These are phyloP conservation scores for Puccinia novopanici DNA, from an alignment of 1,284 basidiomycete genomes.

Conservation along the genomic window DNA sequence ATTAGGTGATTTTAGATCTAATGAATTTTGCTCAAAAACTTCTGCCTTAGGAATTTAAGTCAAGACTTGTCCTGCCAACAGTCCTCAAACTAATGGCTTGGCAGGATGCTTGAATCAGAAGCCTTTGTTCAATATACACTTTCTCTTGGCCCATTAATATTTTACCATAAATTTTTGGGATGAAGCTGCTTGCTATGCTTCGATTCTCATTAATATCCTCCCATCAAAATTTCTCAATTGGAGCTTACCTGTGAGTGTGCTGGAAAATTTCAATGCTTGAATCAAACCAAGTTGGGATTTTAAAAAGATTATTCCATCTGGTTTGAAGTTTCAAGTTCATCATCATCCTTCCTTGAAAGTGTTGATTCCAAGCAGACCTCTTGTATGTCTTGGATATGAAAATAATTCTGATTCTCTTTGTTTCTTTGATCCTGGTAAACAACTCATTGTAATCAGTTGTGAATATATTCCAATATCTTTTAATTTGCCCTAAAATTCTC, in stretches of 20 bases:
- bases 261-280: background rate
- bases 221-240: background rate
- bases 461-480: background rate
- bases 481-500: background rate
- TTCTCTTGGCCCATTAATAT: background rate
- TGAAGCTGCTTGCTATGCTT: slow-evolving; percentile 3
- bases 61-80: slow-evolving; percentile 13
- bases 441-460: slow-evolving; percentile 8
- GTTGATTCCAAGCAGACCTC: background rate
- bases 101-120: slow-evolving; percentile 30
- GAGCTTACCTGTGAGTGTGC: background rate
- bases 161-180: slow-evolving; percentile 28
- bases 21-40: slow-evolving; percentile 10
- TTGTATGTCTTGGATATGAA: slow-evolving; percentile 16
- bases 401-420: slow-evolving; percentile 15
- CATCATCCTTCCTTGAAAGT: slow-evolving; percentile 11
- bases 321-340: slow-evolving; percentile 24
- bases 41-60: background rate
- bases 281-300: background rate
- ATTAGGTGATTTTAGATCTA: no score
- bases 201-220: background rate
- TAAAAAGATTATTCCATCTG: background rate
- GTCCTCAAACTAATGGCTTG: slow-evolving; percentile 4
- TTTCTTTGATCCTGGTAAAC: slow-evolving; percentile 1
- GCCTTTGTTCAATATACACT: background rate